Percentiles rank a stretch among this genome's conserved stretches.
phyloP scores from a whole-genome alignment of 805 yeast species.

The Dipodascus albidus region DNA sequence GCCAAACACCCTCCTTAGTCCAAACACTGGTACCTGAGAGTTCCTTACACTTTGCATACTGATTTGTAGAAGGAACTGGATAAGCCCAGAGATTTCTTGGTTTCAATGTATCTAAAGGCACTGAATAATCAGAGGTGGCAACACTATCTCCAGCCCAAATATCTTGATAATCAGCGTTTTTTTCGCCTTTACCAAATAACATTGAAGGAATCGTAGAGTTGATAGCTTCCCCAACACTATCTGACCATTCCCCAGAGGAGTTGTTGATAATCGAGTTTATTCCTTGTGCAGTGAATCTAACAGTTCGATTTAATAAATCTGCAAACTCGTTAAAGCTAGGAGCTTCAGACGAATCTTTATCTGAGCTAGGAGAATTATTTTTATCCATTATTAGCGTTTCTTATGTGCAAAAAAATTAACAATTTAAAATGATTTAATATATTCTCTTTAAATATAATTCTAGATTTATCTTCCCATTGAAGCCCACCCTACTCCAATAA shows the following conservation, averaged over 20 bases:
- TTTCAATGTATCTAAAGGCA: background rate
- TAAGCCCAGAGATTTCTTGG: constrained; percentile 29
- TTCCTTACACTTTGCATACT: constrained; percentile 52
- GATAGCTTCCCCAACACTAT: constrained; percentile 1
- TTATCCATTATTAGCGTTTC: too few species aligned
- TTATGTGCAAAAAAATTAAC: too few species aligned
- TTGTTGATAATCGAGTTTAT: background rate
- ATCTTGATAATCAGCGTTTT: background rate
- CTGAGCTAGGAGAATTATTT: too few species aligned
- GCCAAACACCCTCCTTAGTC: constrained; percentile 82
- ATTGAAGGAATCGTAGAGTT: constrained; percentile 1
- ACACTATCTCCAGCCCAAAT: background rate
- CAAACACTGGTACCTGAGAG: constrained; percentile 64
- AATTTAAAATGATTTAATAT: too few species aligned
- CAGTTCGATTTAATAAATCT: background rate
- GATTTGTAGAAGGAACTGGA: constrained; percentile 46
- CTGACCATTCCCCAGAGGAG: background rate
- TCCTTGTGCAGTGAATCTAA: background rate
- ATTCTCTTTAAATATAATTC: too few species aligned
- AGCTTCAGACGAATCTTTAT: background rate
- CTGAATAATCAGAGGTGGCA: background rate
- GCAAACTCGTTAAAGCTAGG: background rate
- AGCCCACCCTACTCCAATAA: too few species aligned
- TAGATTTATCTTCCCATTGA: too few species aligned
- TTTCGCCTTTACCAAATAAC: background rate